Base-by-base conservation (phyloP, 768 basidiomycete species). In the Tylopilus intermedius region DNA sequence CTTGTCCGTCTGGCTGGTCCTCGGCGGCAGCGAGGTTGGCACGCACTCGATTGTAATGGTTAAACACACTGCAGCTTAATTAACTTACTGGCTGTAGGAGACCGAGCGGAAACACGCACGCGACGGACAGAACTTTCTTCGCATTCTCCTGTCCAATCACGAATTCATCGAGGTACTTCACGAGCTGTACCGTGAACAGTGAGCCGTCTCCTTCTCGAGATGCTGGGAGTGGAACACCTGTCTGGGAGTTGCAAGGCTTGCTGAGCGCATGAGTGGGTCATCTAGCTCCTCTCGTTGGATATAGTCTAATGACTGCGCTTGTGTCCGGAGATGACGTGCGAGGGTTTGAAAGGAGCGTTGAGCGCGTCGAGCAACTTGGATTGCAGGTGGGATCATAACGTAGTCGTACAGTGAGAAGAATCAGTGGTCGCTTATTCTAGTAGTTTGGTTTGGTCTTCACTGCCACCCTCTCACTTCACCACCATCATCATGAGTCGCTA, bases 51-150 rank as follows among this genome's bases (percentile, higher is more conserved):
- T 88, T 93, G 67, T 94, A 96, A 69, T 96, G 94, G 61, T 96
- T 95, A 77, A 86, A 96, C 2, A 95, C 91, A 30, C 93, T 95
- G 63, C 0, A 41, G 18, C 46, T 38, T 39, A 33, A 53, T 33
- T 54, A 45, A 47, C 9, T 8, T 30, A 7, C 21, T 29, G 37
- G 14, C 52, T n/a, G 47, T 24, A 22, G 45, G 53, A 45, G 43
- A 49, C 43, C 26, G 11, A 27, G 27, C n/a, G 9, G 22, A 14
- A 27, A 44, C 40, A 81, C 91, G 67, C 71, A 93, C 92, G 94
- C 94, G 44, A 97, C 94, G 35, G 91, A 89, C 30, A 97, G 79
- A 22, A 90, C 86, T 65, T 93, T 92, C 80, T 98, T 98, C 3
- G 94, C 94, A 54, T 78, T 80, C 59, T 90, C 88, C 67, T 98